A percentile compares a stretch with the other conserved stretches of the same genome.
phyloP scores from a whole-genome alignment of 768 basidiomycete species.

The Leccinum variicolor region DNA sequence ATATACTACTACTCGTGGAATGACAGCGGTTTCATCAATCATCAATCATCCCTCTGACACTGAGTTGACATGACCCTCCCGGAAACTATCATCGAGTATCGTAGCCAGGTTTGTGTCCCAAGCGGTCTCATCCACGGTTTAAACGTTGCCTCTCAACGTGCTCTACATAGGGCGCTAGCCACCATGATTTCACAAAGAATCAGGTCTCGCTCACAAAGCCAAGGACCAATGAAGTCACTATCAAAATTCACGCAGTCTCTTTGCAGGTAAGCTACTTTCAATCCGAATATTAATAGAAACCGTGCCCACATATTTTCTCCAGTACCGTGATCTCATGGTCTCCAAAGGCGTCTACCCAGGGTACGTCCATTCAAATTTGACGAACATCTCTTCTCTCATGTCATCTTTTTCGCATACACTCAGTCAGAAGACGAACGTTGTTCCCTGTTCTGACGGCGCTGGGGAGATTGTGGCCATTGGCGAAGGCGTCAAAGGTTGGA shows the following conservation, averaged over 20 bases:
- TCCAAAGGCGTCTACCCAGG: constrained; percentile 37
- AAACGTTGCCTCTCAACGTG: not conserved
- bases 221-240: constrained; percentile 47
- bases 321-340: constrained; percentile 52
- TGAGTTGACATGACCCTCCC: constrained; percentile 12
- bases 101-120: constrained; percentile 5
- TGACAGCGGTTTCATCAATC: not conserved
- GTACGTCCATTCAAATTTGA: constrained; percentile 19
- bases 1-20: not conserved
- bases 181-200: constrained; percentile 27
- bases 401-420: constrained; percentile 19
- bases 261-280: constrained; percentile 36
- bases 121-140: not conserved
- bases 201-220: constrained; percentile 28
- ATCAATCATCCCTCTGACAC: not conserved
- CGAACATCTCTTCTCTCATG: constrained; percentile 23
- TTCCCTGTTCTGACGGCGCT: constrained; percentile 49
- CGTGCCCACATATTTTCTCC: not conserved
- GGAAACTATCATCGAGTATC: constrained; percentile 14
- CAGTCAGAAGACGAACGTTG: constrained; percentile 24
- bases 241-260: constrained; percentile 56
- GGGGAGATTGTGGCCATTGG: constrained; percentile 53
- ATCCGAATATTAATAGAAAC: not conserved
- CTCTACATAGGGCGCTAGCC: constrained; percentile 18
- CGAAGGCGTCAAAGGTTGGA: constrained; percentile 42